phyloP scores from a whole-genome alignment of 129 eudicot species.

The Pseudognaphalium luteoalbum region DNA sequence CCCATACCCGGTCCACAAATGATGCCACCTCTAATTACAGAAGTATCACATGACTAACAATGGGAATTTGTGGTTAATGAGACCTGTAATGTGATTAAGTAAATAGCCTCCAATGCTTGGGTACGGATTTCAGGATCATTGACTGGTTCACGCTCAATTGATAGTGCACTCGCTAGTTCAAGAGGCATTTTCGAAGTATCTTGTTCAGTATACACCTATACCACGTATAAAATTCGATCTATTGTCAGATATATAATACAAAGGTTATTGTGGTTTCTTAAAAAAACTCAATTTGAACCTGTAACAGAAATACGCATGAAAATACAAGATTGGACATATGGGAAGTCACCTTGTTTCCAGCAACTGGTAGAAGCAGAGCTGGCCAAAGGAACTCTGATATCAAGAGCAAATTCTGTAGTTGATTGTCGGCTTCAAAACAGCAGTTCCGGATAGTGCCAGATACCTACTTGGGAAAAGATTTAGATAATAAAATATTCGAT shows the following conservation, averaged over 20 bases:
- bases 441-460: constrained; percentile 95
- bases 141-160: constrained; percentile 85
- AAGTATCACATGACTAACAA: background rate
- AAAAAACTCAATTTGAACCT: background rate
- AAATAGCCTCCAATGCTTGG: constrained; percentile 87
- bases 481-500: constrained; percentile 8
- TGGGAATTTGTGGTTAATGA: constrained; percentile 13
- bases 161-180: constrained; percentile 88
- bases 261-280: constrained; percentile 3
- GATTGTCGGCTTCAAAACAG: constrained; percentile 95
- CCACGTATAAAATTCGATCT: background rate
- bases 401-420: constrained; percentile 82
- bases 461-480: constrained; percentile 45
- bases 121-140: constrained; percentile 79
- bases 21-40: background rate
- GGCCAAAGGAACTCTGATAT: constrained; percentile 97
- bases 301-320: background rate
- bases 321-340: background rate
- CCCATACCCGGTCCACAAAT: background rate
- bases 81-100: constrained; percentile 78
- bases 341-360: constrained; percentile 78
- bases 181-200: constrained; percentile 94
- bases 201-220: constrained; percentile 71
- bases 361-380: constrained; percentile 88
- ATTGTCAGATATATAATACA: background rate